Evolutionary conservation across 768 basidiomycete species (phyloP).

Genomic region (Leccinum truebloodii): DNA sequence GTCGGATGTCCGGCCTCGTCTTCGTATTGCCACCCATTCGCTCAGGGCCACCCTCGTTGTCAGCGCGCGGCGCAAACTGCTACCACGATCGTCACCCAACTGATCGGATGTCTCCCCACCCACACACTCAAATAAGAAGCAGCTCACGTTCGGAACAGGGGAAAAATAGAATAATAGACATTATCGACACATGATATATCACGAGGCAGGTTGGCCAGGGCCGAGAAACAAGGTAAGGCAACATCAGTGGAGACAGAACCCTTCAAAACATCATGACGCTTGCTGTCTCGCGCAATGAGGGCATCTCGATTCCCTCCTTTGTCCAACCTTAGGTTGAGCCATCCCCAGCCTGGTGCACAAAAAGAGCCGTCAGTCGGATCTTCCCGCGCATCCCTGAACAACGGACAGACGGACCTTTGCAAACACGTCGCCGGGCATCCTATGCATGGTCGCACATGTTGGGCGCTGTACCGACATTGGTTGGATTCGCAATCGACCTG

Average conservation of each 20-base stretch:
- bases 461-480: slow-evolving; percentile 45
- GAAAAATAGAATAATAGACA: slow-evolving; percentile 23
- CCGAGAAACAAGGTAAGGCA: neutral
- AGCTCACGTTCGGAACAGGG: slow-evolving; percentile 5
- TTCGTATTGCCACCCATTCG: slow-evolving; percentile 6
- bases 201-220: slow-evolving; percentile 1
- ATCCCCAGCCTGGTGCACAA: slow-evolving; percentile 21
- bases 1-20: slow-evolving; percentile 8
- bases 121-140: neutral
- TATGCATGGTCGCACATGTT: slow-evolving; percentile 36
- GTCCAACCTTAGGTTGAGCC: slow-evolving; percentile 22
- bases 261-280: slow-evolving; percentile 7
- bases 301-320: slow-evolving; percentile 21
- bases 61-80: slow-evolving; percentile 18
- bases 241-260: neutral
- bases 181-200: slow-evolving; percentile 17
- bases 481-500: slow-evolving; percentile 45
- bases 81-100: slow-evolving; percentile 8
- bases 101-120: slow-evolving; percentile 14
- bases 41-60: slow-evolving; percentile 25
- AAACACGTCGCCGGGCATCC: slow-evolving; percentile 41
- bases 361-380: slow-evolving; percentile 17
- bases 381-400: slow-evolving; percentile 2
- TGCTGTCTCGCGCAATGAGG: slow-evolving; percentile 22
- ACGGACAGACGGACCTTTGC: slow-evolving; percentile 37